phyloP scores from a whole-genome alignment of 2,329 filamentous ascomycete species.

The Fusarium sp. region DNA sequence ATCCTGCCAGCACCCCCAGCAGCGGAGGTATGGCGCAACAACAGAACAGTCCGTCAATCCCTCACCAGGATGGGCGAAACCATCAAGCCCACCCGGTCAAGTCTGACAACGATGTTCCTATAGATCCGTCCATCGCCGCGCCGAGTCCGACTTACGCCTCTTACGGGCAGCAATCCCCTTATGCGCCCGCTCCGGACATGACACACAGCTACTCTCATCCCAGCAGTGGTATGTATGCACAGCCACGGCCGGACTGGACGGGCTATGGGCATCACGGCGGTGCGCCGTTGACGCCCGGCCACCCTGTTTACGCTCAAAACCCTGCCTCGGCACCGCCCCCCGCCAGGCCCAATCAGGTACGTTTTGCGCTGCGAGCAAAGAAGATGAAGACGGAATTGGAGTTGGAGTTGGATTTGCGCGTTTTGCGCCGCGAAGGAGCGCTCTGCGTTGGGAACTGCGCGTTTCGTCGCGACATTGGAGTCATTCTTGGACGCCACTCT shows the following conservation, averaged over 20 bases:
- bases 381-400: slow-evolving; percentile 19
- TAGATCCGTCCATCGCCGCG: slow-evolving; percentile 98
- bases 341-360: slow-evolving; percentile 70
- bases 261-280: slow-evolving; percentile 70
- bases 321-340: slow-evolving; percentile 67
- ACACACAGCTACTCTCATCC: slow-evolving; percentile 78
- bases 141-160: slow-evolving; percentile 88
- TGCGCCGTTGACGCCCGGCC: slow-evolving; percentile 60
- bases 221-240: slow-evolving; percentile 73
- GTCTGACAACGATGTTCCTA: slow-evolving; percentile 97
- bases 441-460: neutral
- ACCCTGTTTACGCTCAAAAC: slow-evolving; percentile 67
- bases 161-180: slow-evolving; percentile 86
- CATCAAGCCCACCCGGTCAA: slow-evolving; percentile 83
- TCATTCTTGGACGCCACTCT: neutral
- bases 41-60: slow-evolving; percentile 96
- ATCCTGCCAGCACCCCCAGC: slow-evolving; percentile 80
- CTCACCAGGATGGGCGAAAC: slow-evolving; percentile 84
- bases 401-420: neutral
- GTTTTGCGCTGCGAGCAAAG: slow-evolving; percentile 45
- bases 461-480: neutral
- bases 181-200: slow-evolving; percentile 88
- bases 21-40: slow-evolving; percentile 91
- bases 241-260: slow-evolving; percentile 80
- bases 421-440: neutral